Evolutionary conservation across 1,139 yeast genomes (phyloP), one percentile per base, ranked within the genome.

Genomic region (Chernovozyma aurita): DNA sequence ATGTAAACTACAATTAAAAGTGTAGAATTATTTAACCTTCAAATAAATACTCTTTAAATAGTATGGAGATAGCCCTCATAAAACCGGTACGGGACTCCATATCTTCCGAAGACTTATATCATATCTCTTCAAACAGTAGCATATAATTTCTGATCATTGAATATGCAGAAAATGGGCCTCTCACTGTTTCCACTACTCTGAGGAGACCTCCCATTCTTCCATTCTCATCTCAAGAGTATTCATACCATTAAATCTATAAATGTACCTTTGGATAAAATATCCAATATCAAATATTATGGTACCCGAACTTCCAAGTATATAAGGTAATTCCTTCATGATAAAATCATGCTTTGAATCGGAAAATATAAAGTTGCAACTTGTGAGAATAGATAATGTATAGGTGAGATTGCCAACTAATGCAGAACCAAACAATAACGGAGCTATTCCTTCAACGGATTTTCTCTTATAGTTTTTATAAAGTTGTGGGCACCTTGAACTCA

Each of bases 401-500:
- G 87, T 76, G n/a, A 82, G 47, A 55, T 92, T 92, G 3, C 96
- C 96, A 28, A 76, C 44, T 30, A 90, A 65, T 1, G 96, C 95
- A 16, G 94, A 80, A 3, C 76, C 73, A 53, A 92, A 87, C 25
- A 90, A 66, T 39, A 85, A 61, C 24, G 94, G 83, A 2, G 95
- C 83, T 2, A 88, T 67, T 3, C 97, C 97, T 30, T 80, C 81
- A 0, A 95, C 92, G 3, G 95, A 82, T 51, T 82, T 81, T 33
- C 95, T 66, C 42, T 65, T 55, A 54, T 79, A 80, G 60, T 90
- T 90, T 49, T 85, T 85, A 55, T 73, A 63, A 32, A 90, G 63
- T 53, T 90, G 98, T 0, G 98, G 98, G 36, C 88, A 63, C 44
- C 98, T 68, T 2, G 96, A 86, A 8, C 78, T 61, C 39, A 88